phyloP scores from a whole-genome alignment of 805 yeast genomes.

The Barnettozyma californica region DNA sequence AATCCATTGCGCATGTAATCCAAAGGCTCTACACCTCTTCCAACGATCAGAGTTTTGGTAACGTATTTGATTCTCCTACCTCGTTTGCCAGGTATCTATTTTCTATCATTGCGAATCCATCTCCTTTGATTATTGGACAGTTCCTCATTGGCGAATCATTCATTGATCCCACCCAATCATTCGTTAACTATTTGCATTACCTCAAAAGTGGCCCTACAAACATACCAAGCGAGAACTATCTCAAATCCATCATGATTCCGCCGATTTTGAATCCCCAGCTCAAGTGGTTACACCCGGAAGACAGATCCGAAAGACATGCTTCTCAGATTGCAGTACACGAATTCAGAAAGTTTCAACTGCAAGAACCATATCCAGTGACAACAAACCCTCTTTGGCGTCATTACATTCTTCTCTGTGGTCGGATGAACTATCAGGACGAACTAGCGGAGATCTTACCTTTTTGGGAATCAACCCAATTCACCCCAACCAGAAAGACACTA shows the following conservation, averaged over 20 bases:
- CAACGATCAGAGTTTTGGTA: background rate
- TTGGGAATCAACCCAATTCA: conserved; percentile 45
- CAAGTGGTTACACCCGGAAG: conserved; percentile 34
- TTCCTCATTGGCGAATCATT: conserved; percentile 28
- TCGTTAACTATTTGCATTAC: conserved; percentile 22
- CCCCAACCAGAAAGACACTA: conserved; percentile 38
- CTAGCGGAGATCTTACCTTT: conserved; percentile 45
- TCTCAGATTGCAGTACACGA: conserved; percentile 57
- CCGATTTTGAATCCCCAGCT: conserved; percentile 29
- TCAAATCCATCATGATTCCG: conserved; percentile 45
- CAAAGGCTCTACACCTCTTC: conserved; percentile 10
- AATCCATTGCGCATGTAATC: conserved; percentile 11
- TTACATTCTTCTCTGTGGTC: conserved; percentile 47
- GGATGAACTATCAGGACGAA: conserved; percentile 43
- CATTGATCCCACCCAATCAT: conserved; percentile 28
- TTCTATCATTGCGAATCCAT: conserved; percentile 13
- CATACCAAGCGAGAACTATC: conserved; percentile 27
- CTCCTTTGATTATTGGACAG: conserved; percentile 17
- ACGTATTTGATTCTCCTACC: conserved; percentile 9
- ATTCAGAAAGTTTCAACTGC: conserved; percentile 40
- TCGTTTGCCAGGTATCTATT: conserved; percentile 23
- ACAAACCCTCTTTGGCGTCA: conserved; percentile 40
- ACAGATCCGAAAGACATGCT: conserved; percentile 38
- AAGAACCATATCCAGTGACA: conserved; percentile 1
- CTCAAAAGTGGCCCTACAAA: conserved; percentile 18